phyloP scores from a whole-genome alignment of 2,329 filamentous ascomycete species.

The Fusarium sp. region DNA sequence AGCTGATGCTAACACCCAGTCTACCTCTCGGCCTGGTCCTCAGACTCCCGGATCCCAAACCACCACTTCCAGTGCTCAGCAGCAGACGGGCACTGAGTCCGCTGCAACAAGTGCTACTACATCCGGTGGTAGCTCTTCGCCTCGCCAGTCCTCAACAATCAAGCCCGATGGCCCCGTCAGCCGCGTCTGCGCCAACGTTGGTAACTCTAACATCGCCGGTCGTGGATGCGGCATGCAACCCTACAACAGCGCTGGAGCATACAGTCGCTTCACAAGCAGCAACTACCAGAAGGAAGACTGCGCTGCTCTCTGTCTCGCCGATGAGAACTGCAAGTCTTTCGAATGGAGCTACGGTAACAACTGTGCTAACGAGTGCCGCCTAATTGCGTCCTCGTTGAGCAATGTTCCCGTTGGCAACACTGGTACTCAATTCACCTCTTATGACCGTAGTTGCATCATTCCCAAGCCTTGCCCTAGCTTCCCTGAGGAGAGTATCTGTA shows the following conservation, averaged over 20 bases:
- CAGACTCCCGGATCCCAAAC: not conserved
- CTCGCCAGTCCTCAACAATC: not conserved
- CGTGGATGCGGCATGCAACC: conserved; percentile 11
- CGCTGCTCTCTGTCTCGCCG: not conserved
- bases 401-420: not conserved
- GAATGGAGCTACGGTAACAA: conserved; percentile 6
- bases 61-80: not conserved
- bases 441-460: conserved; percentile 13
- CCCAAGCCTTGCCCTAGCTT: not conserved
- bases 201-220: not conserved
- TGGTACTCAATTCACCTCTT: not conserved
- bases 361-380: conserved; percentile 8
- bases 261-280: conserved; percentile 6
- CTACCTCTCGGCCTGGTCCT: not conserved
- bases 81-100: not conserved
- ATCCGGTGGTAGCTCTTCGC: not conserved
- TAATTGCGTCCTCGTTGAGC: not conserved
- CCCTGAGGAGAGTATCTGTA: not conserved
- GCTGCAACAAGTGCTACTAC: fast-evolving
- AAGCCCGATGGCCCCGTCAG: conserved; percentile 10
- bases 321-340: conserved; percentile 7
- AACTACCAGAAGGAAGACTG: conserved; percentile 14
- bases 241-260: conserved; percentile 8
- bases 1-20: not conserved
- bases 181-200: conserved; percentile 3